Percentiles rank a stretch among this genome's conserved stretches.
Evolutionary conservation across 345 rosid genomes (phyloP).

Genomic region (Firmiana major): DNA sequence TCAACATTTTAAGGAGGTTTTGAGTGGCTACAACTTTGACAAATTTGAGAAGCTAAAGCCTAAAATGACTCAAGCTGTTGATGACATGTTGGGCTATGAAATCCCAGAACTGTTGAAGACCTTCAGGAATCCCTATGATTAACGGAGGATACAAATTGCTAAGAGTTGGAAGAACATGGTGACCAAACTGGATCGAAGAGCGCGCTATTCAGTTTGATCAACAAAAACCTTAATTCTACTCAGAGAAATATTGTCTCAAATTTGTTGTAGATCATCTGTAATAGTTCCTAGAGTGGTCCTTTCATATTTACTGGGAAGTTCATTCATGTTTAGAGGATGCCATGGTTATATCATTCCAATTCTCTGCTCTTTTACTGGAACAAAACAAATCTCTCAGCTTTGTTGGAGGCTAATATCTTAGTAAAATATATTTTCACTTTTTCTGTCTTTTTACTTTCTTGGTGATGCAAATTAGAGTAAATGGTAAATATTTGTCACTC

Average conservation of each 20-base stretch:
- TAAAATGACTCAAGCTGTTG: constrained; percentile 84
- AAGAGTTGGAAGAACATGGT: background rate
- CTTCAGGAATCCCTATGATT: constrained; percentile 82
- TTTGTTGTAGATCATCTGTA: constrained; percentile 1
- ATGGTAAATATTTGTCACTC: background rate
- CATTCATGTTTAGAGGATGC: background rate
- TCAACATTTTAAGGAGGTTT: constrained; percentile 67
- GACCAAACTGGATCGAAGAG: background rate
- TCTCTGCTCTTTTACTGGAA: too few relatives aligned
- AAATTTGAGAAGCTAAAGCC: constrained; percentile 87
- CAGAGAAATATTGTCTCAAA: background rate
- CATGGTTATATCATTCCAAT: too few relatives aligned
- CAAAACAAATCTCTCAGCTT: too few relatives aligned
- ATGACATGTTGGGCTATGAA: constrained; percentile 90
- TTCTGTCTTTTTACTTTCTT: too few relatives aligned
- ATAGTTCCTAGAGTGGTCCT: background rate
- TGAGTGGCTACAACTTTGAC: constrained; percentile 76
- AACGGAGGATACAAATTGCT: background rate
- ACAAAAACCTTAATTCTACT: background rate
- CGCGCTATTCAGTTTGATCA: background rate
- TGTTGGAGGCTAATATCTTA: too few relatives aligned
- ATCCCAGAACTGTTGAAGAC: constrained; percentile 78
- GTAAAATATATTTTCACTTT: too few relatives aligned
- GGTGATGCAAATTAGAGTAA: background rate
- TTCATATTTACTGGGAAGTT: background rate